These are phyloP conservation scores for Paulownia fortunei DNA, from an alignment of 257 asterid genomes.

Conservation along the genomic window DNA sequence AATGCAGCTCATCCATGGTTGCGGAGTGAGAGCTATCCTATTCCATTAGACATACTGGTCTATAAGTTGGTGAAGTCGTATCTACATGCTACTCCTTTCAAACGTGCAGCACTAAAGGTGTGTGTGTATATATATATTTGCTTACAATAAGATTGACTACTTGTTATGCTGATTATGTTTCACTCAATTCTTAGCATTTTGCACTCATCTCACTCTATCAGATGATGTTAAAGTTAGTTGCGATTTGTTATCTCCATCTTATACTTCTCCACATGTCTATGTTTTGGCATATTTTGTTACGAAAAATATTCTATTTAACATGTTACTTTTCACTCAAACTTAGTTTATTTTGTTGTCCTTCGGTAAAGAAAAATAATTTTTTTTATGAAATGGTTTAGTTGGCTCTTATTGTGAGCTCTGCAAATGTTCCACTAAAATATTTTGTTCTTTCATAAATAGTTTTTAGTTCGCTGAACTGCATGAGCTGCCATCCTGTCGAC, in stretches of 20 bases:
- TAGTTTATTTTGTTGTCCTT: not conserved
- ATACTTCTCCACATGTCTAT: not conserved
- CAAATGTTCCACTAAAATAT: not conserved
- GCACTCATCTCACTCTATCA: not conserved
- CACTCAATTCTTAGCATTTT: not conserved
- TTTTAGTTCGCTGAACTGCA: not conserved
- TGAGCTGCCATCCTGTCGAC: not conserved
- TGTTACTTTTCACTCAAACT: not conserved
- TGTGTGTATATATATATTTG: not conserved
- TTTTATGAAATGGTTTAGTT: not conserved
- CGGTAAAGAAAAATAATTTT: not conserved
- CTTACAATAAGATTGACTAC: not conserved
- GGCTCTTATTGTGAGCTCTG: not conserved
- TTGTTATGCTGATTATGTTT: not conserved
- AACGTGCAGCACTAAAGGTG: conserved; percentile 97
- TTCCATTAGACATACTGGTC: conserved; percentile 88
- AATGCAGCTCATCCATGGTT: conserved; percentile 95
- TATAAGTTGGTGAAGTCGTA: conserved; percentile 84
- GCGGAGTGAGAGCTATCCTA: conserved; percentile 80
- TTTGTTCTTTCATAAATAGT: not conserved
- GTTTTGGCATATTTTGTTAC: not conserved
- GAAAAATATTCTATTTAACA: not conserved
- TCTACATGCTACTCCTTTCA: conserved; percentile 89
- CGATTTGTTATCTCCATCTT: not conserved
- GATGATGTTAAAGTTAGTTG: not conserved